These are phyloP conservation scores for Xylariaceae sp. DNA, from an alignment of 2,329 filamentous ascomycete genomes.

Conservation along the genomic window DNA sequence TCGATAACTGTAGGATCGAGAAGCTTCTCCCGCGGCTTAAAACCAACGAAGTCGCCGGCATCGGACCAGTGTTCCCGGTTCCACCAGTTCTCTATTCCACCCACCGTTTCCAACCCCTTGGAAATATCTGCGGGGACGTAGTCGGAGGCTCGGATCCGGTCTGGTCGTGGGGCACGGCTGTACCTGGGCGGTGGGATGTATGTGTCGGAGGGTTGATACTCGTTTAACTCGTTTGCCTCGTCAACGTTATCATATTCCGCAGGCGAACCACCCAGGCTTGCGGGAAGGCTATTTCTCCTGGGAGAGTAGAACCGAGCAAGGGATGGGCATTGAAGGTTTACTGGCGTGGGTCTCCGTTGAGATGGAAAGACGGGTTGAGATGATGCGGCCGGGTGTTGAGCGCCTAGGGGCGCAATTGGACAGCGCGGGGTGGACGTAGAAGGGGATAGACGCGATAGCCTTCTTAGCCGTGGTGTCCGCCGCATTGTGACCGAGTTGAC, in stretches of 20 bases:
- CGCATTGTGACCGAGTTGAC: slow-evolving; percentile 28
- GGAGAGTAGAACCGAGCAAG: slow-evolving; percentile 32
- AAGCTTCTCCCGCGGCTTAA: slow-evolving; percentile 44
- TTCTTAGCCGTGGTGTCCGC: slow-evolving; percentile 35
- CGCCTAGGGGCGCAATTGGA: slow-evolving; percentile 21
- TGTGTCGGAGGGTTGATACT: neutral
- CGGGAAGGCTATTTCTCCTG: slow-evolving; percentile 6
- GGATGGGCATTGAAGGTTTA: slow-evolving; percentile 1
- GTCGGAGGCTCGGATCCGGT: slow-evolving; percentile 37
- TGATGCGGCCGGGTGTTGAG: slow-evolving; percentile 25
- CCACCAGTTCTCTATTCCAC: slow-evolving; percentile 56
- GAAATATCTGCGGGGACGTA: slow-evolving; percentile 53
- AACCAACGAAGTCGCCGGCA: slow-evolving; percentile 49
- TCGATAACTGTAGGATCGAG: slow-evolving; percentile 50
- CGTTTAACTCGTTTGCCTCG: slow-evolving; percentile 2
- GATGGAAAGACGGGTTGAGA: slow-evolving; percentile 11
- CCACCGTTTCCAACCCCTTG: slow-evolving; percentile 51
- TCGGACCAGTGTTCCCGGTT: slow-evolving; percentile 55
- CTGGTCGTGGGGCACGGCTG: slow-evolving; percentile 32
- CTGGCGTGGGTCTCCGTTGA: slow-evolving; percentile 10
- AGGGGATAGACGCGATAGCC: slow-evolving; percentile 27
- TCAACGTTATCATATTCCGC: no score
- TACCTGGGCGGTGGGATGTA: slow-evolving; percentile 28
- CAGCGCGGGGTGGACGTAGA: slow-evolving; percentile 10
- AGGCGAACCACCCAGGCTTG: neutral